Evolutionary conservation across 306 rosid genomes (phyloP).

Genomic region (Adenanthera pavonina): DNA sequence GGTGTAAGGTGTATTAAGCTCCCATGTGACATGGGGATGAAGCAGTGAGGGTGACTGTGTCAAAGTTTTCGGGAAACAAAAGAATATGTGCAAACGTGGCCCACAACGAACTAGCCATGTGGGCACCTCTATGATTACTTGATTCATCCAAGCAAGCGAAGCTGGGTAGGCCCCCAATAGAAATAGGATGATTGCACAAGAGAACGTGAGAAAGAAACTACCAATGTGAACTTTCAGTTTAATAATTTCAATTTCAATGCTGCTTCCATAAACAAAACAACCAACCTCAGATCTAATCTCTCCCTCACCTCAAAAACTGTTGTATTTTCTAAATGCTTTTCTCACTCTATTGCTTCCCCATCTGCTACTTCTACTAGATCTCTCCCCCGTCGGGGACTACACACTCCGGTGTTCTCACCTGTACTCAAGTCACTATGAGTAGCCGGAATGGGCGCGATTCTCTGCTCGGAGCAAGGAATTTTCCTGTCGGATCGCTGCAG

Average conservation of each 20-base stretch:
- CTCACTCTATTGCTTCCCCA: background rate
- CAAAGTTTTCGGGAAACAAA: conserved; percentile 9
- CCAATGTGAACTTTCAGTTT: background rate
- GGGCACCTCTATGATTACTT: conserved; percentile 1
- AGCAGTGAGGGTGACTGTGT: background rate
- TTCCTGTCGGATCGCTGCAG: conserved; percentile 42
- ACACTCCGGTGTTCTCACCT: background rate
- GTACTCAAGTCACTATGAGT: conserved; percentile 45
- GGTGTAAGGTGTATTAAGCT: background rate
- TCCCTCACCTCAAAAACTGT: background rate
- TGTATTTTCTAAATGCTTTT: background rate
- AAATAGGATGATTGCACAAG: background rate
- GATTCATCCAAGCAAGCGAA: background rate
- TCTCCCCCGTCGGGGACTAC: background rate
- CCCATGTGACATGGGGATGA: background rate
- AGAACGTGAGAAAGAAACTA: conserved; percentile 16
- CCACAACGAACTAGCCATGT: conserved; percentile 20
- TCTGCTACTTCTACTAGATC: background rate
- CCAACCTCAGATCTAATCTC: conserved; percentile 15
- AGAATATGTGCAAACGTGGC: conserved; percentile 11
- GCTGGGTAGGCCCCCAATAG: background rate
- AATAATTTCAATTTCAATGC: conserved; percentile 13
- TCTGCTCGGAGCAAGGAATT: conserved; percentile 49
- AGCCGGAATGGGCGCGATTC: conserved; percentile 67
- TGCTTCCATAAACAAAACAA: conserved; percentile 8